These are phyloP conservation scores for Ceratocystis cacaofunesta DNA, from an alignment of 2,329 filamentous ascomycete species.

Conservation along the genomic window DNA sequence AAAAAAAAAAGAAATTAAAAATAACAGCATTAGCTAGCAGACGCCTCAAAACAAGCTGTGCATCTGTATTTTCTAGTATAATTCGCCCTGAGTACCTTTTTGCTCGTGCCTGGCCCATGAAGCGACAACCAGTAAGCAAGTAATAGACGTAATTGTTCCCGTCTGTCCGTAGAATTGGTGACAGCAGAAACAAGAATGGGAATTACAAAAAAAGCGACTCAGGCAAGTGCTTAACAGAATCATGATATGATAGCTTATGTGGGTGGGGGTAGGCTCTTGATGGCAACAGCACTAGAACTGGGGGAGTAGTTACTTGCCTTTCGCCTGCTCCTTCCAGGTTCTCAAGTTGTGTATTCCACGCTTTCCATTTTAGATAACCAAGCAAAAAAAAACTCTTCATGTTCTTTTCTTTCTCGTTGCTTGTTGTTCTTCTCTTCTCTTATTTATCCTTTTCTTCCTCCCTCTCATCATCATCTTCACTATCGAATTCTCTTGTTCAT, in stretches of 20 bases:
- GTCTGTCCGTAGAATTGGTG: not conserved
- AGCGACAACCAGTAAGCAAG: not conserved
- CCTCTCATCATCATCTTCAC: not conserved
- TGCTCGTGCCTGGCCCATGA: not conserved
- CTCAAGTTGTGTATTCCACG: not conserved
- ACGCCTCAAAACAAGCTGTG: not conserved
- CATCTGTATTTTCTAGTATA: not conserved
- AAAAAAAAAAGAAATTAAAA: not conserved
- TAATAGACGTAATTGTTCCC: not conserved
- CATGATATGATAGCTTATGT: not conserved
- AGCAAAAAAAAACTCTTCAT: not conserved
- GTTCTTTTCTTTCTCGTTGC: not conserved
- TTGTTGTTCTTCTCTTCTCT: not conserved
- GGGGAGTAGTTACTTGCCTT: not conserved
- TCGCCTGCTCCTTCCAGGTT: not conserved
- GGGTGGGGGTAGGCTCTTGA: not conserved
- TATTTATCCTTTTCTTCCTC: not conserved
- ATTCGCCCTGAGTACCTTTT: not conserved
- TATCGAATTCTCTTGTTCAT: conserved; percentile 1
- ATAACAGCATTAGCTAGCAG: not conserved
- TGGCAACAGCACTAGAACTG: not conserved
- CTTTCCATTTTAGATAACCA: not conserved
- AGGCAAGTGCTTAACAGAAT: not conserved
- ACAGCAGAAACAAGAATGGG: not conserved
- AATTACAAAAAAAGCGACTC: not conserved